Evolutionary conservation across 73 alveolate genomes (phyloP), one percentile per base, ranked within the genome.

Genomic region (Tetrahymena thermophila): DNA sequence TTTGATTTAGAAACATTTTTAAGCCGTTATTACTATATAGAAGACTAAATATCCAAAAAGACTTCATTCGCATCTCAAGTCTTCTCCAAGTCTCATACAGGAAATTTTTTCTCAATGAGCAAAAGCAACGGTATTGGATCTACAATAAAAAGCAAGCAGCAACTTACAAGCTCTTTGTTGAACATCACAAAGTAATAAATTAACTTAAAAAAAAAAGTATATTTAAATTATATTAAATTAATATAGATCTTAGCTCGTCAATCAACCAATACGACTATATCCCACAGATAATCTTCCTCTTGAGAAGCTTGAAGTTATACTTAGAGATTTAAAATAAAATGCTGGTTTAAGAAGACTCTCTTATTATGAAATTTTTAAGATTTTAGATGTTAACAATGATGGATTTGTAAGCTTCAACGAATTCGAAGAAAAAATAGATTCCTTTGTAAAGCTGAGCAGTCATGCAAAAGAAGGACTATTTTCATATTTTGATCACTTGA

Each of bases 391-490:
- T 3, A 96, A 97, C 84, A 93, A 97, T 34, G 97, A 94, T 84
- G 98, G 97, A n/a, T 95, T 97, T 40, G 37, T 97, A 38, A 94
- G 96, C 13, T 95, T 97, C 34, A 85, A 96, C 31, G 98, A 97
- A 84, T 97, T 97, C 84, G 58, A 96, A 21, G 35, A 84, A 38
- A 96, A 96, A 35, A 95, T 97, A 16, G 98, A 97, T 43, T 58
- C 94, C 21, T 94, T 97, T 15, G 42, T 97, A 5, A 84, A 71
- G 23, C 89, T 97, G 13, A 94, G 97, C 35, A 84, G 93, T 43
- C 96, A 95, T 35, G 96, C 96, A 15, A 97, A 96, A 85, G 98
- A 97, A 93, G 94, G 94, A 94, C 93, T 97, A n/a, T 97, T 97
- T 89, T 97, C 98, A 25, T 93, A 93, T n/a, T 96, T 97, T 97